Base-by-base conservation (phyloP, 202 grass and related monocot genomes). In the Setaria viridis region DNA sequence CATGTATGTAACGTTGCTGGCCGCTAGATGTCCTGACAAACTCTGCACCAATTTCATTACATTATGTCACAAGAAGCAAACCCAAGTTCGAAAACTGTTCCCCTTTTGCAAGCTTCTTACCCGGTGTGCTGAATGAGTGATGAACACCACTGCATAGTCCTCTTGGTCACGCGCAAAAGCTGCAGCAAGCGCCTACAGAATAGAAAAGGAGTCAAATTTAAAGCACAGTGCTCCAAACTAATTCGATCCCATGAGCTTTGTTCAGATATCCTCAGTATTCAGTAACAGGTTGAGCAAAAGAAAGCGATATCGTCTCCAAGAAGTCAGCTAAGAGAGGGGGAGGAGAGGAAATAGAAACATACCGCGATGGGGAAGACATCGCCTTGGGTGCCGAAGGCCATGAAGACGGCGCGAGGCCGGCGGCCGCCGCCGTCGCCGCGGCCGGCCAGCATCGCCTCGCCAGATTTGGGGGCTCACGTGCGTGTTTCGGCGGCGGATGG, bases 341-440 rank as follows among this genome's bases (percentile, higher is more conserved):
- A 48, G 8, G 37, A 2, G 60, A 20, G 4, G 21, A 7, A 7
- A 42, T 30, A 16, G n/a, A 42, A 14, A 10, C 20, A 7, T 93
- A 98, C 95, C 46, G 93, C 95, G 15, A 98, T 80, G 30, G 95
- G 95, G 65, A 93, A 98, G 79, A 98, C 91, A 69, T 93, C 93
- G 78, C 95, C 93, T 62, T 85, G 86, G 85, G 93, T 95, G 21
- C 95, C 91, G 76, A 98, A 98, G 55, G 93, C 95, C 93, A 98
- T 92, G 81, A 95, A 95, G 29, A 98, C 77, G 51, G 95, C 91
- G 71, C 79, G 70, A 85, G 87, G 83, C 20, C 77, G 75, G 11
- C 87, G 63, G 17, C 50, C 67, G 13, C 68, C 85, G 29, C 54
- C 37, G 62, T 12, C 58, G 21, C 76, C 67, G 59, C 77, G 19